Evolutionary conservation across 2,329 filamentous ascomycete genomes (phyloP), one percentile per base, ranked within the genome.

Genomic region (Macrophomina tecta): DNA sequence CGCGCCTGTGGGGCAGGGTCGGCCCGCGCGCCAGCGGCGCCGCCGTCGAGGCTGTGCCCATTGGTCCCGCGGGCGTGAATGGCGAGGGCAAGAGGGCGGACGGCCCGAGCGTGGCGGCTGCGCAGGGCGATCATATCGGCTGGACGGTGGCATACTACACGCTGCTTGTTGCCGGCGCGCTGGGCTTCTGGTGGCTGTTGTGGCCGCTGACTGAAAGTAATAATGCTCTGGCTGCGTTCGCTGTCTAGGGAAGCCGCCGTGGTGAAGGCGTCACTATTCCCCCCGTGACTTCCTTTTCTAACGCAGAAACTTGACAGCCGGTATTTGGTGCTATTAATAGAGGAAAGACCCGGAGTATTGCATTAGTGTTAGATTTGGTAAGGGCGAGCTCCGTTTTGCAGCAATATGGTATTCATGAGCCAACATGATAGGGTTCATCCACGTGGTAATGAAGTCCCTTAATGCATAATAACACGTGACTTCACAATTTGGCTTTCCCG

Each of bases 101-200:
- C 76, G 32, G 67, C 69, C 16, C 11, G 14, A 34, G 2, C 9
- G 36, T 62, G 14, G 69, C 67, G 7, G 64, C 68, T 30, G 69
- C 74, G 38, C 69, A 71, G 14, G 69, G 75, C 36, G 75, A 70
- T 18, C 80, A 79, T 28, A 73, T 86, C 36, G 76, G 74, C 1
- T 97, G 91, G 91, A 94, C 91, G 0, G 78, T 91, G 3, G 82
- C 86, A 1, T 98, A 98, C 77, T 98, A 98, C 76, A 67, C 86
- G 2, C 78, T 97, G 52, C 83, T 98, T 1, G 81, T 95, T 1
- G 83, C 79, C 0, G 95, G 95, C 1, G 88, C 90, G 1, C 78
- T 87, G 52, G 82, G 84, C 2, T 99, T 95, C 83, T 93, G 89
- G 77, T 84, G 78, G 71, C 83, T 86, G 61, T 75, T 98, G 58